Base-by-base conservation (phyloP, 1,284 basidiomycete genomes). In the Tilletia horrida region DNA sequence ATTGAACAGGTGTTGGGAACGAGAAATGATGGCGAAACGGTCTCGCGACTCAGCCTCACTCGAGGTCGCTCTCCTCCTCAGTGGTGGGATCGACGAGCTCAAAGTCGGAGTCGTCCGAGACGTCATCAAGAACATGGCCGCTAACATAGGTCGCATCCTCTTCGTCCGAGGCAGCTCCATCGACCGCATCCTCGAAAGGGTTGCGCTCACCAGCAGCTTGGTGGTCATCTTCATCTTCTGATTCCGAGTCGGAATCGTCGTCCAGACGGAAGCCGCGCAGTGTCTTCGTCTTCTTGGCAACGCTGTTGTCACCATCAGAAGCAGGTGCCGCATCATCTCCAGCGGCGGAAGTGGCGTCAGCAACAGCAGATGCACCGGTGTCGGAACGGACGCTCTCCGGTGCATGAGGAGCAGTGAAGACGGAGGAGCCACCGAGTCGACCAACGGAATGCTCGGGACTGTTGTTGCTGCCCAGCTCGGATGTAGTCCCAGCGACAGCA, bases 361-460 rank as follows among this genome's bases (percentile, higher is more conserved):
- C 35, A 11, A 40, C 35, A 40, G 35, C 35, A 83, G 43, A 86
- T 86, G 52, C 13, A 66, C 42, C 18, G 89, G 89, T 76, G 76
- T 87, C 75, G 90, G 87, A 57, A 89, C 84, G 1, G 87, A 88
- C 9, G 89, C 90, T 3, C 89, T 85, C 1, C 87, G 86, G 63
- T 90, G 81, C 2, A 87, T 87, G 31, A 73, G 75, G 18, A 67
- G 62, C 35, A 57, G 84, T 11, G 81, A 80, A 18, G 83, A 82
- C 35, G 80, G 75, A n/a, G 82, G 78, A 66, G 84, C 83, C 43
- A 77, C 73, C 74, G 89, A 88, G 23, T 83, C 84, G 40, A 91
- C 89, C 65, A 84, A 85, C 78, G 91, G 88, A 67, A 89, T 90
- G 65, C 29, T 64, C 62, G 23, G 52, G 57, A 68, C 42, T 16